Percentiles rank a stretch among this genome's conserved stretches.
These are phyloP conservation scores for Ustilago bromivora DNA, from an alignment of 1,284 basidiomycete species.

Conservation along the genomic window DNA sequence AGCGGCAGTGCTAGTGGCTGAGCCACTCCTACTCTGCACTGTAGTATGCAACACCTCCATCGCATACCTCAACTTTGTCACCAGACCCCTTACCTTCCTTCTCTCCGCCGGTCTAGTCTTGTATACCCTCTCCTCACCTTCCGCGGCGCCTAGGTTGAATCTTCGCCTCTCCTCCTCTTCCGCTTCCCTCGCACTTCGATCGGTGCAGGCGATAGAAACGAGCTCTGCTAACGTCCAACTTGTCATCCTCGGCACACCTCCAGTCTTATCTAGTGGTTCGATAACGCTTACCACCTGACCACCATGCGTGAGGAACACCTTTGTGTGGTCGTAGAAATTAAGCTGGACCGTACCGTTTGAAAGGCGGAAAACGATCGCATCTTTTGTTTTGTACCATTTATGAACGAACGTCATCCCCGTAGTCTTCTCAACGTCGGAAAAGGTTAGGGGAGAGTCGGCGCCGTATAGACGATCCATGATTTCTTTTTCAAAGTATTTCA, in stretches of 20 bases:
- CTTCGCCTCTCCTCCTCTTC: conserved; percentile 22
- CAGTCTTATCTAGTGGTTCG: conserved; percentile 70
- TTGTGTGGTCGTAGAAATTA: conserved; percentile 98
- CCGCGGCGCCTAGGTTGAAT: conserved; percentile 7
- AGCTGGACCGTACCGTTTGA: conserved; percentile 96
- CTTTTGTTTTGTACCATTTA: conserved; percentile 94
- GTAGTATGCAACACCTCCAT: conserved; percentile 42
- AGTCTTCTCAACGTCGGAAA: conserved; percentile 80
- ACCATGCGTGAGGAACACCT: conserved; percentile 85
- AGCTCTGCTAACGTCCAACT: conserved; percentile 82
- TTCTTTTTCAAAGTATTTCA: conserved; percentile 66
- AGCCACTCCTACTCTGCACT: conserved; percentile 15
- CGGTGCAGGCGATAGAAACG: conserved; percentile 75
- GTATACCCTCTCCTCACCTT: neutral
- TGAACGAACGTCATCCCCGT: conserved; percentile 93
- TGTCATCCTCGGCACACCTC: conserved; percentile 84
- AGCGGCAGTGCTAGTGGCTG: conserved; percentile 6
- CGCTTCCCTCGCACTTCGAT: conserved; percentile 53
- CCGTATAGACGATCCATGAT: conserved; percentile 68
- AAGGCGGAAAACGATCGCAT: conserved; percentile 95
- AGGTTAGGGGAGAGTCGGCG: conserved; percentile 81
- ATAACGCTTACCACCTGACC: conserved; percentile 87
- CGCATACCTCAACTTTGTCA: conserved; percentile 45
- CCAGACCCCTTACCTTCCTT: conserved; percentile 32
- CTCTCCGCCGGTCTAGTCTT: conserved; percentile 44